Base-by-base conservation (phyloP, 1,284 basidiomycete genomes). In the Trichosporon ovoides region DNA sequence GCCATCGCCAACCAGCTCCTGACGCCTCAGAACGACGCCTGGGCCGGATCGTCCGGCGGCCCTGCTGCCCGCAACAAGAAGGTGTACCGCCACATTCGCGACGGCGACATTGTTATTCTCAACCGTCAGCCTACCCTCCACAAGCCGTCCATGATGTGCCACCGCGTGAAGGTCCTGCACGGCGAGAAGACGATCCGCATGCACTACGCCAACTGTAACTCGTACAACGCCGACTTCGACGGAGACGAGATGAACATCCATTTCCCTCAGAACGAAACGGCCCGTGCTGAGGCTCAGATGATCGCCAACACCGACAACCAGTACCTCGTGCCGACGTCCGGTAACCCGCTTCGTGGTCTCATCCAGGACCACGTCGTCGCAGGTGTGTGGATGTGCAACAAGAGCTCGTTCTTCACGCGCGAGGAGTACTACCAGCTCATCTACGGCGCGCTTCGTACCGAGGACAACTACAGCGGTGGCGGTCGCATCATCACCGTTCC, bases 201-300 rank as follows among this genome's bases (percentile, higher is more conserved):
- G 95, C 96, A 99, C 81, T 98, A 99, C 73, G 96, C 96, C 51
- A 98, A 98, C 74, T 98, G 96, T 80, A 98, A 98, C 77, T 98
- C 95, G 6, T 98, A 98, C 78, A 98, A 98, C 71, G 96, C 96
- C 74, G 96, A 99, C 79, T 99, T 99, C 74, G 96, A 99, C 74
- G 96, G 96, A 68, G 96, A 99, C 80, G 92, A 98, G 78, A 98
- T 98, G 95, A 98, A 98, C 80, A 94, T 98, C 63, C 95, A 98
- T 80, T 98, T 98, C 72, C 93, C 95, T 68, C 95, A 91, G 87
- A 80, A 81, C 86, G 81, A 68, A 61, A 60, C 95, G 40, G 94
- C 96, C 48, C 87, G 95, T 59, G 89, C 95, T 10, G 93, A 97
- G 76, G 91, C 91, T 2, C 85, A 87, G 83, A 84, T 90, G 77